A percentile compares a stretch with the other conserved stretches of the same genome.
Conservation (phyloP, 345 rosid genomes). For the Eucalyptus albens region DNA sequence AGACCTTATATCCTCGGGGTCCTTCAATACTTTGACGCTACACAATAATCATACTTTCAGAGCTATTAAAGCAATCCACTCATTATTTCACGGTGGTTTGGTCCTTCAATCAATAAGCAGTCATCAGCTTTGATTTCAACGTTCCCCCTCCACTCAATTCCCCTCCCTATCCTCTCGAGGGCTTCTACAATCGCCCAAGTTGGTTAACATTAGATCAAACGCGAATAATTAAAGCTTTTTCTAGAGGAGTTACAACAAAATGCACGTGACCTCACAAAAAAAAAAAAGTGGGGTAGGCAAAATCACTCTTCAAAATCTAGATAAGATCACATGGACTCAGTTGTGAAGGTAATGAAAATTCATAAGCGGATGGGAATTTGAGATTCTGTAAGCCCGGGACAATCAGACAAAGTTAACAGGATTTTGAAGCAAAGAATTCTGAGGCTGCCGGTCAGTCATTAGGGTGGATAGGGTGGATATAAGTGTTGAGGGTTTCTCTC, state of each 20-base stretch:
- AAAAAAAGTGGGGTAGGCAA: neutral
- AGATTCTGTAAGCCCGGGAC: no score
- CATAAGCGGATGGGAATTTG: no score
- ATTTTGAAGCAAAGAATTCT: no score
- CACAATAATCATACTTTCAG: neutral
- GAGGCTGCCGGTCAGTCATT: no score
- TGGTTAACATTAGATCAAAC: neutral
- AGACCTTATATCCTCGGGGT: neutral
- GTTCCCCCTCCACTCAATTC: neutral
- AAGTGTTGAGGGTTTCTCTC: no score
- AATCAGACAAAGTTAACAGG: no score
- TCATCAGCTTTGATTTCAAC: neutral
- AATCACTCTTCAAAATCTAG: no score
- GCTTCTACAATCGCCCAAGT: neutral
- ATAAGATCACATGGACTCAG: no score
- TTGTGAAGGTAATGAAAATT: no score
- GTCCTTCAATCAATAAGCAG: neutral
- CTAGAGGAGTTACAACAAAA: neutral
- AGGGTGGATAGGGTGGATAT: no score
- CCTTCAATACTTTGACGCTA: neutral
- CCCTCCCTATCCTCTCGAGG: neutral
- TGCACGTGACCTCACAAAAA: neutral
- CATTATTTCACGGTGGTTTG: neutral
- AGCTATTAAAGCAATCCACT: neutral
- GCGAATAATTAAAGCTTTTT: neutral